Percentiles rank a stretch among this genome's conserved stretches.
These are phyloP conservation scores for Ophiocordyceps camponoti-rufipedis DNA, from an alignment of 2,329 filamentous ascomycete genomes.

Conservation along the genomic window DNA sequence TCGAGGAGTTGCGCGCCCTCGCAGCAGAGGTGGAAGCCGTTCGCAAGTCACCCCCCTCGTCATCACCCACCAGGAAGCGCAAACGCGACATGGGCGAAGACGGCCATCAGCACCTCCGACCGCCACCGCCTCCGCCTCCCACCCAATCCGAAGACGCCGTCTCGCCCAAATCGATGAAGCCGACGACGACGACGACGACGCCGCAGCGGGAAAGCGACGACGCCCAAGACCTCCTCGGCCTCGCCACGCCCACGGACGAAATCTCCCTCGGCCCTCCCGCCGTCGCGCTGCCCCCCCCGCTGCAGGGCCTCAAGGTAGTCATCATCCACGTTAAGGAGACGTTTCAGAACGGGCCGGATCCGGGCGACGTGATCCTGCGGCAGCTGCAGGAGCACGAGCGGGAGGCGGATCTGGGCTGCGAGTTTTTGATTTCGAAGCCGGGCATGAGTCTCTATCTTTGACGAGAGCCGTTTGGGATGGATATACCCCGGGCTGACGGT, in stretches of 20 bases:
- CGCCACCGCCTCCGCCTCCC: constrained; percentile 5
- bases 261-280: constrained; percentile 19
- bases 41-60: constrained; percentile 15
- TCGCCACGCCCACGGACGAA: constrained; percentile 29
- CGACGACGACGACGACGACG: constrained; percentile 2
- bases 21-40: constrained; percentile 50
- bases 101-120: constrained; percentile 2
- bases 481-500: neutral
- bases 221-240: constrained; percentile 19
- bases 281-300: constrained; percentile 20
- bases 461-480: constrained; percentile 6
- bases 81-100: constrained; percentile 31
- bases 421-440: constrained; percentile 53
- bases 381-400: constrained; percentile 51
- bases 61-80: constrained; percentile 38
- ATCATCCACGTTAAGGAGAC: constrained; percentile 92
- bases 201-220: neutral
- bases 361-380: constrained; percentile 45
- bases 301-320: constrained; percentile 61
- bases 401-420: constrained; percentile 52
- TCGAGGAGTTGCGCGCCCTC: constrained; percentile 57
- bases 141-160: constrained; percentile 23
- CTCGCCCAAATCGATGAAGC: constrained; percentile 29
- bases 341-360: constrained; percentile 50
- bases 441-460: constrained; percentile 42